phyloP scores from a whole-genome alignment of 768 basidiomycete species.

The Tricholoma furcatifolium region DNA sequence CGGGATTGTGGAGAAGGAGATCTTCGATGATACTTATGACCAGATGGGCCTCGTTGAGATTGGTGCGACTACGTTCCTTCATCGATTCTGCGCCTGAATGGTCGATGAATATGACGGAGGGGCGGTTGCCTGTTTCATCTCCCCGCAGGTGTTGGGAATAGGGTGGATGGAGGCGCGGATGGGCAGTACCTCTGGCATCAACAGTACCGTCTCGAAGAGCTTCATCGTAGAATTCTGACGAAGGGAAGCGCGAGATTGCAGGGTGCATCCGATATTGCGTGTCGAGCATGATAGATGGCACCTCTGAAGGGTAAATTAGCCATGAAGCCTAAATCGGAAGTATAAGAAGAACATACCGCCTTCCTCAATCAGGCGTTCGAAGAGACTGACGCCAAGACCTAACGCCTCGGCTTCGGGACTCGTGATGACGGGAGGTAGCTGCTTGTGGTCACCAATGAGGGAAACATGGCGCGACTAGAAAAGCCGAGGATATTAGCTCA shows the following conservation, averaged over 20 bases:
- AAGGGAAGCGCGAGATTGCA: constrained; percentile 83
- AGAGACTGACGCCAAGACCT: constrained; percentile 79
- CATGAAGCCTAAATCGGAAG: neutral
- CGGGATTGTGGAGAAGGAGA: constrained; percentile 71
- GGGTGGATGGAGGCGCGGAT: constrained; percentile 59
- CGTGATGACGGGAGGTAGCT: constrained; percentile 85
- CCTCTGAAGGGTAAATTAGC: constrained; percentile 38
- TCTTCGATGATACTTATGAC: constrained; percentile 83
- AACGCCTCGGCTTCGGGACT: constrained; percentile 71
- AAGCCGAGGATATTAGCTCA: constrained; percentile 10
- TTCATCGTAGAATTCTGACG: constrained; percentile 76
- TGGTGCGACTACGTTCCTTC: constrained; percentile 73
- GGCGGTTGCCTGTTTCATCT: constrained; percentile 40
- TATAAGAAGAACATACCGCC: constrained; percentile 49
- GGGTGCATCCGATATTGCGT: constrained; percentile 98
- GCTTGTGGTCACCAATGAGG: constrained; percentile 97
- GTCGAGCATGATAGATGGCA: constrained; percentile 91
- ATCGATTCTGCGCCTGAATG: constrained; percentile 69
- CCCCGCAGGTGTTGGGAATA: constrained; percentile 48
- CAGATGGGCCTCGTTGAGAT: constrained; percentile 74
- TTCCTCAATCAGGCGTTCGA: constrained; percentile 87
- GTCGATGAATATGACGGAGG: constrained; percentile 79
- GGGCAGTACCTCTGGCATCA: constrained; percentile 45
- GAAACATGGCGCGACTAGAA: constrained; percentile 75
- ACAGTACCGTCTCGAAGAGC: constrained; percentile 76